Evolutionary conservation across 2,329 filamentous ascomycete species (phyloP).

Genomic region (Alternaria hordeiaustralica): DNA sequence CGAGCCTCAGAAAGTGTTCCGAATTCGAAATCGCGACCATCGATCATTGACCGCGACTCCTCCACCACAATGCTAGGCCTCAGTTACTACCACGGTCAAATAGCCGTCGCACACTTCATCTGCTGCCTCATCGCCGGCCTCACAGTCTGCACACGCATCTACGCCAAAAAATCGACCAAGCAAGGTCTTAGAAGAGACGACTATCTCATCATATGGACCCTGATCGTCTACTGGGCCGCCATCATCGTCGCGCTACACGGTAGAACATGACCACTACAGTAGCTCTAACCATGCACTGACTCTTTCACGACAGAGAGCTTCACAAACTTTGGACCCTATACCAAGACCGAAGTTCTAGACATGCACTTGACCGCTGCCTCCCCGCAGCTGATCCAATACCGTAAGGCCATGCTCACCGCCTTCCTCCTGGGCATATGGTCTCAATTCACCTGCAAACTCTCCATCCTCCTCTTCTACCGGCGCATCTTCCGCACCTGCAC

Average conservation of each 20-base stretch:
- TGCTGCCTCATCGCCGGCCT: background rate
- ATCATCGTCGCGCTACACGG: background rate
- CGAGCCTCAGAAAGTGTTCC: no score
- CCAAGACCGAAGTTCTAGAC: background rate
- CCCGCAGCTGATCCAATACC: background rate
- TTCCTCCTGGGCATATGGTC: background rate
- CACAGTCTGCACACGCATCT: background rate
- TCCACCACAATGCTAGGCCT: background rate
- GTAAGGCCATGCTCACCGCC: background rate
- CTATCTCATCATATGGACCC: background rate
- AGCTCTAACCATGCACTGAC: background rate
- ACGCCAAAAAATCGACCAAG: background rate
- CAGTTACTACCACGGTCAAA: background rate
- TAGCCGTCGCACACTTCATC: background rate
- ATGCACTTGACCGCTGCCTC: background rate
- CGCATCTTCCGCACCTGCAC: background rate
- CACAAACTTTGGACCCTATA: background rate
- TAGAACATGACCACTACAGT: background rate
- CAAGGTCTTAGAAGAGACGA: background rate
- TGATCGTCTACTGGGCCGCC: background rate
- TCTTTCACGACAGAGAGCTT: background rate
- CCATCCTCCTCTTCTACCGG: slow-evolving; percentile 3
- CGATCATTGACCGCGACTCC: no score
- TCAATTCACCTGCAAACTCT: background rate
- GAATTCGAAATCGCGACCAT: no score